A percentile compares a stretch with the other conserved stretches of the same genome.
Evolutionary conservation across 306 rosid species (phyloP).

Genomic region (Biancaea sappan): DNA sequence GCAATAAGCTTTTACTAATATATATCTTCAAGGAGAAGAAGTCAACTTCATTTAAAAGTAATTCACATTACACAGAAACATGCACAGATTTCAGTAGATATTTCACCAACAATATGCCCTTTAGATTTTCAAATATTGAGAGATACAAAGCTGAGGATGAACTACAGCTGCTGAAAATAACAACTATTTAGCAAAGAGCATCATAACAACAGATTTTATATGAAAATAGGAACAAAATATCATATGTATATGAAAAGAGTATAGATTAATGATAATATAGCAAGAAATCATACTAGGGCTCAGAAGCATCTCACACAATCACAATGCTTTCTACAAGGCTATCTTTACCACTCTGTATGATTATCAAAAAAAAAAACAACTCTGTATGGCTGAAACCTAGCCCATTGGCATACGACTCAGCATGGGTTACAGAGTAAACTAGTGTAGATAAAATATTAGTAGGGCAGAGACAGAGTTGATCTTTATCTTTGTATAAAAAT

Average conservation of each 20-base stretch:
- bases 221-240: background rate
- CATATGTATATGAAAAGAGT: no score
- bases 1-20: background rate
- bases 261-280: background rate
- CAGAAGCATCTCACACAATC: background rate
- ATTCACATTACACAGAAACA: background rate
- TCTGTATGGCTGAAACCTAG: background rate
- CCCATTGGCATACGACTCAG: background rate
- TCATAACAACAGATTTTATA: background rate
- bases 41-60: background rate
- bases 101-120: background rate
- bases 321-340: background rate
- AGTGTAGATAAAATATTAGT: background rate
- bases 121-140: background rate
- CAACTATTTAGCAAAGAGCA: background rate
- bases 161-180: background rate
- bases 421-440: background rate
- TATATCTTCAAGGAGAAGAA: background rate
- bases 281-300: background rate
- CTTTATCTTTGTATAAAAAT: background rate
- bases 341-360: background rate
- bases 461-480: background rate
- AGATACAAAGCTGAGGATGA: background rate
- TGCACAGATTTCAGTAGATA: background rate
- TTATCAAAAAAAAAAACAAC: no score